Evolutionary conservation across 202 grass and related monocot species (phyloP).

Genomic region (Brachypodium distachyon): DNA sequence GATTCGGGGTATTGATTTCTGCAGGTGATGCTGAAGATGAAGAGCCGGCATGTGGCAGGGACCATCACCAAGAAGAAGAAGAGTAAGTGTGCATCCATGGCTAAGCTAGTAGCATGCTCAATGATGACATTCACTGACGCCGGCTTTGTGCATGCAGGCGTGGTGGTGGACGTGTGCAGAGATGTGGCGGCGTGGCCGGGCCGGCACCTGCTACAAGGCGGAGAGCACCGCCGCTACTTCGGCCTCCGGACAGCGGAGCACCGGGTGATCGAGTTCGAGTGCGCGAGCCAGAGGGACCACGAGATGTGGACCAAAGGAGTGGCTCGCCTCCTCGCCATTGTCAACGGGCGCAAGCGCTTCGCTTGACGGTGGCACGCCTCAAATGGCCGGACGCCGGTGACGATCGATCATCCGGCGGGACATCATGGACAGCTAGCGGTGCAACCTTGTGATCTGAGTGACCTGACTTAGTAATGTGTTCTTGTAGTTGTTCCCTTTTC

Average conservation of each 20-base stretch:
- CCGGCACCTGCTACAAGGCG: slow-evolving; percentile 70
- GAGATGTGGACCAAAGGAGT: slow-evolving; percentile 94
- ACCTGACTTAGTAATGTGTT: background rate
- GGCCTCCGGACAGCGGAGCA: slow-evolving; percentile 73
- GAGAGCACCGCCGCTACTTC: slow-evolving; percentile 86
- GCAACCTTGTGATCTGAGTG: background rate
- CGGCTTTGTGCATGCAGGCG: slow-evolving; percentile 22
- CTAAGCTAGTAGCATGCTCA: too few relatives aligned
- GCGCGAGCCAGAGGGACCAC: slow-evolving; percentile 43
- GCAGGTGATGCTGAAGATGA: slow-evolving; percentile 95
- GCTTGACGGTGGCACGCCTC: too few relatives aligned
- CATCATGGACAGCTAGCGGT: background rate
- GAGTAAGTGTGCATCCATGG: slow-evolving; percentile 52
- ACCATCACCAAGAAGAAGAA: slow-evolving; percentile 98
- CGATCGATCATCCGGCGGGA: too few relatives aligned
- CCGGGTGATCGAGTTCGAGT: slow-evolving; percentile 98
- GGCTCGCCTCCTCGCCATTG: slow-evolving; percentile 56
- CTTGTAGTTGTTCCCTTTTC: slow-evolving; percentile 13
- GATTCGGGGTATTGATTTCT: background rate
- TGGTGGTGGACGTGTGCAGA: slow-evolving; percentile 79
- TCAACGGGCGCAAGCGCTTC: slow-evolving; percentile 41
- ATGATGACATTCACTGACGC: background rate
- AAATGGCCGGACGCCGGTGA: too few relatives aligned
- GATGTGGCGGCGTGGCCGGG: slow-evolving; percentile 84
- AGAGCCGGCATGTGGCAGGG: slow-evolving; percentile 74